Conservation (phyloP, 176 grass and related monocot species). For the Aegilops sharonensis region DNA sequence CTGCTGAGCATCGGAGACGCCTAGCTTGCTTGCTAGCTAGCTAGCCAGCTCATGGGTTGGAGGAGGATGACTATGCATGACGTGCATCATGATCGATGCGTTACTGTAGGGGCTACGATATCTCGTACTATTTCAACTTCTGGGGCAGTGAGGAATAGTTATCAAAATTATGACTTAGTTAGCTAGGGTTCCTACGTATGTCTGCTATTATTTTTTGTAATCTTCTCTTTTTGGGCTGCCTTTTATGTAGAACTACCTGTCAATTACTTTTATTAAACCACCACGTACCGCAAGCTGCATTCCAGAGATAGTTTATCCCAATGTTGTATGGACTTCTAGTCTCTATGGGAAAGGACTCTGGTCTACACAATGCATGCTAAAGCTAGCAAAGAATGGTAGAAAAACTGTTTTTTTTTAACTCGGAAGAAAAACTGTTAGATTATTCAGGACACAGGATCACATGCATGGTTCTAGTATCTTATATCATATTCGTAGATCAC, state of each 20-base stretch:
- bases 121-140: conserved; percentile 7
- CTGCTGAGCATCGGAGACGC: conserved; percentile 6
- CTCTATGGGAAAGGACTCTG: not conserved
- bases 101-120: not conserved
- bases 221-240: not conserved
- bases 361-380: not conserved
- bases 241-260: conserved; percentile 25
- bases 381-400: not conserved
- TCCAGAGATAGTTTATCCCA: not conserved
- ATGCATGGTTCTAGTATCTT: not conserved
- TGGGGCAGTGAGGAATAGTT: conserved; percentile 11
- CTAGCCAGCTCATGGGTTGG: not conserved
- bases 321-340: not conserved
- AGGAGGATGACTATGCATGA: not conserved
- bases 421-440: not conserved
- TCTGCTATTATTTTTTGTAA: conserved; percentile 18
- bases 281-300: not conserved
- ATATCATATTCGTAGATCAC: not conserved
- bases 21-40: not conserved
- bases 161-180: conserved; percentile 19
- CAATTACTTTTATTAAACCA: conserved; percentile 21
- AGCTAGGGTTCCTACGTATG: conserved; percentile 21
- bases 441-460: not conserved
- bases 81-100: not conserved
- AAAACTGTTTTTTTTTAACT: not conserved